Base-by-base conservation (phyloP, 2,329 filamentous ascomycete species). In the Cercospora sesami region DNA sequence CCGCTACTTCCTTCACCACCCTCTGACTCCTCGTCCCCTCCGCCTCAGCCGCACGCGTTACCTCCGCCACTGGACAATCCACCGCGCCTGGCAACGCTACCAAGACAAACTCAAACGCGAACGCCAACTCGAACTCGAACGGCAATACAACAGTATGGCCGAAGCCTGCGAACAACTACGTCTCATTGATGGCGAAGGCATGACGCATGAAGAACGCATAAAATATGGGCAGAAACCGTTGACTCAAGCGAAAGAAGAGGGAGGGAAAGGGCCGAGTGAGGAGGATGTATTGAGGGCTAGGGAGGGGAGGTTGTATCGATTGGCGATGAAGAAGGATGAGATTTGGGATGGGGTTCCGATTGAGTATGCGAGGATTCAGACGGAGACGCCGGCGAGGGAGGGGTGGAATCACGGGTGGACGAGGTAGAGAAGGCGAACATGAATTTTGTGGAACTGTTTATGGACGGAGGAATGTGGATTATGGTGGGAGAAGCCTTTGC, bases 41-140 rank as follows among this genome's bases (percentile, higher is more conserved):
- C 91, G 93, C 75, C 94, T 98, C 86, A 93, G 89, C 48, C 93
- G 94, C 74, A 91, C 91, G 80, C 90, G 95, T 66, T 87, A 89
- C 80, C 89, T 99, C 72, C 92, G 95, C 58, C 95, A 99, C 85
- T 99, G 95, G 95, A 98, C 95, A 62, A 98, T 99, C 80, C 94
- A 98, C 84, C 93, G 95, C 75, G 94, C 94, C 23, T 98, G 94
- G 93, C 86, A 92, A 75, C 85, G 98, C 31, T 91, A 90, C 81
- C 89, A 90, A 75, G 86, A 89, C 73, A 87, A 91, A 78, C 86
- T 89, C 75, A 89, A 89, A 60, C 83, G 86, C 71, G 81, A 83
- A 39, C 85, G 88, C 62, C 86, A 91, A 78, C 82, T 85, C 64
- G 92, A 94, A 79, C 86, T 97, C 58, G 88, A 93, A 82, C 85